Percentiles rank a stretch among this genome's conserved stretches.
phyloP scores from a whole-genome alignment of 768 basidiomycete species.

The Termitomyces sp. region DNA sequence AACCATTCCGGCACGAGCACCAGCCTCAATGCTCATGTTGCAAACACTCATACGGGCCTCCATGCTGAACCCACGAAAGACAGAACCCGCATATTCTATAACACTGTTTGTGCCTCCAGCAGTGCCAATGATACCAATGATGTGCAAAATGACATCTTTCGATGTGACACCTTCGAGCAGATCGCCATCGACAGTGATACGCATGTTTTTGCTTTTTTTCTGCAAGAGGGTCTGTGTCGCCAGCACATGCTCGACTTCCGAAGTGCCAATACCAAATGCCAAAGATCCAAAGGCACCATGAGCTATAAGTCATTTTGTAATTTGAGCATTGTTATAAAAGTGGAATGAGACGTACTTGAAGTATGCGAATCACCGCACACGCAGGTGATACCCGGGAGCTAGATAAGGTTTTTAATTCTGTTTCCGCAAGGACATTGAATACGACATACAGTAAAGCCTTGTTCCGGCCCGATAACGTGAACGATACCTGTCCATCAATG shows the following conservation, averaged over 20 bases:
- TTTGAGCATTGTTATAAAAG: slow-evolving; percentile 1
- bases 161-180: slow-evolving; percentile 79
- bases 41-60: slow-evolving; percentile 89
- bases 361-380: slow-evolving; percentile 95
- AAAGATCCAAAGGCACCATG: slow-evolving; percentile 92
- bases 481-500: slow-evolving; percentile 54
- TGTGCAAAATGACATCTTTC: slow-evolving; percentile 87
- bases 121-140: slow-evolving; percentile 89
- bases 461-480: slow-evolving; percentile 89
- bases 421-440: neutral
- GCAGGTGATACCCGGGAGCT: slow-evolving; percentile 75
- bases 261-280: slow-evolving; percentile 91
- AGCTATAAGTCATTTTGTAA: slow-evolving; percentile 33
- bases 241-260: slow-evolving; percentile 91
- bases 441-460: slow-evolving; percentile 74
- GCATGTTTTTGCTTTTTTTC: slow-evolving; percentile 89
- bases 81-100: slow-evolving; percentile 88
- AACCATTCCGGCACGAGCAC: slow-evolving; percentile 90
- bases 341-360: slow-evolving; percentile 53
- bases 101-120: slow-evolving; percentile 90
- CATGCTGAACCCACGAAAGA: slow-evolving; percentile 81
- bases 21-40: slow-evolving; percentile 95
- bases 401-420: slow-evolving; percentile 1
- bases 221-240: slow-evolving; percentile 89
- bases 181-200: slow-evolving; percentile 80